Conservation (phyloP, 208 protist genomes). For the Crithidia thermophila region DNA sequence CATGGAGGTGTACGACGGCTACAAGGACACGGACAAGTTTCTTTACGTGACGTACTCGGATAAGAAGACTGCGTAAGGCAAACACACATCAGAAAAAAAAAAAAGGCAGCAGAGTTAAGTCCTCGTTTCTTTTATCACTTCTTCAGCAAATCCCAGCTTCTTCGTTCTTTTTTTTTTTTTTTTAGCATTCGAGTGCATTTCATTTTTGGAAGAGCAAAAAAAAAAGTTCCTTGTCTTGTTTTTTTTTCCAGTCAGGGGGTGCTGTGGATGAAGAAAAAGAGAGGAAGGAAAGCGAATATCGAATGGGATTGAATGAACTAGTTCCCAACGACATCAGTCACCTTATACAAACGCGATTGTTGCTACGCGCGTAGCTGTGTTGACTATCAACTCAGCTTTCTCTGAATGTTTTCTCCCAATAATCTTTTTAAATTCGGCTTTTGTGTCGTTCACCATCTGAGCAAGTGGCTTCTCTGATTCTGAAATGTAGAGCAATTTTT, state of each 20-base stretch:
- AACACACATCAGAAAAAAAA: not conserved
- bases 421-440: too few species aligned
- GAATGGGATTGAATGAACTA: not conserved
- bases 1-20: not conserved
- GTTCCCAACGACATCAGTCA: too few species aligned
- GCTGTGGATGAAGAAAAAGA: not conserved
- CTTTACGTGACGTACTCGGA: not conserved
- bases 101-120: not conserved
- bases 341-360: too few species aligned
- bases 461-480: too few species aligned
- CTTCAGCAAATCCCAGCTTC: not conserved
- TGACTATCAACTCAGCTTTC: too few species aligned
- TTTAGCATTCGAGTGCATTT: too few species aligned
- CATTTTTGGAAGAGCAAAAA: too few species aligned
- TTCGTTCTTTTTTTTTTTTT: slow-evolving; percentile 5
- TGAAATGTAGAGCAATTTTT: too few species aligned
- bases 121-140: not conserved
- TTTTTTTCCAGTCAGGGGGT: not conserved
- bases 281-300: not conserved
- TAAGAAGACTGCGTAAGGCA: not conserved
- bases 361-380: too few species aligned
- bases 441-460: too few species aligned
- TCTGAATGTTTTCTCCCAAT: too few species aligned
- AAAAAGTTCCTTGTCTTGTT: not conserved
- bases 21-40: not conserved